Conservation (phyloP, 1,139 yeast species). For the Saccharomycopsis phalli region DNA sequence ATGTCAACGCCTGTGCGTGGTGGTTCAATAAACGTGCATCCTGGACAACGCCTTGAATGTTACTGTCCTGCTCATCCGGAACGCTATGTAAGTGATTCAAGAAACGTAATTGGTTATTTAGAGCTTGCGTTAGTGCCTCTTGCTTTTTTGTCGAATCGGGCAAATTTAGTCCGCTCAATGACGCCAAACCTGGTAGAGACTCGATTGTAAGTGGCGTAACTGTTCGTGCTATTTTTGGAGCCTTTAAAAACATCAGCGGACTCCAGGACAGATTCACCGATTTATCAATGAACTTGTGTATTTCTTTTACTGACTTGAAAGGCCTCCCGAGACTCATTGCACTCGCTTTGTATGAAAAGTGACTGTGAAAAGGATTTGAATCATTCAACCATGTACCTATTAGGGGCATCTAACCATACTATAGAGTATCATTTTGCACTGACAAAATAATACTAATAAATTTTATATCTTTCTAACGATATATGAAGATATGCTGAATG, state of each 20-base stretch:
- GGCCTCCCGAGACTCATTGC: too few relatives aligned
- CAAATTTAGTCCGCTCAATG: constrained; percentile 1
- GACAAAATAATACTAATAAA: too few relatives aligned
- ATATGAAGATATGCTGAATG: too few relatives aligned
- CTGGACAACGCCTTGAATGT: background rate
- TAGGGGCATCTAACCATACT: too few relatives aligned
- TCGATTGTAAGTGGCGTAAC: background rate
- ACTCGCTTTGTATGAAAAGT: too few relatives aligned
- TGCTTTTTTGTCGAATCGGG: background rate
- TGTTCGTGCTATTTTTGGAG: background rate
- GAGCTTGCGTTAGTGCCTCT: background rate
- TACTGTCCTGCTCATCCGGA: background rate
- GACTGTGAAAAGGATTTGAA: too few relatives aligned
- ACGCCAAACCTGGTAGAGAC: background rate
- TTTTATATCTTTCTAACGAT: too few relatives aligned
- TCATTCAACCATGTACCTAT: too few relatives aligned
- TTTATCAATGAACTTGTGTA: background rate
- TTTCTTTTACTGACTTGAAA: too few relatives aligned
- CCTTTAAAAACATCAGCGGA: constrained; percentile 4
- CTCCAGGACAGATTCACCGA: constrained; percentile 4
- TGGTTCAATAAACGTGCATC: constrained; percentile 2
- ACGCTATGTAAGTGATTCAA: constrained; percentile 5
- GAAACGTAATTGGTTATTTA: constrained; percentile 5
- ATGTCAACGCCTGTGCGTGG: background rate
- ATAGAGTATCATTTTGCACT: too few relatives aligned